Evolutionary conservation across 495 filamentous ascomycete species (phyloP).

Genomic region (Podospora anserina): DNA sequence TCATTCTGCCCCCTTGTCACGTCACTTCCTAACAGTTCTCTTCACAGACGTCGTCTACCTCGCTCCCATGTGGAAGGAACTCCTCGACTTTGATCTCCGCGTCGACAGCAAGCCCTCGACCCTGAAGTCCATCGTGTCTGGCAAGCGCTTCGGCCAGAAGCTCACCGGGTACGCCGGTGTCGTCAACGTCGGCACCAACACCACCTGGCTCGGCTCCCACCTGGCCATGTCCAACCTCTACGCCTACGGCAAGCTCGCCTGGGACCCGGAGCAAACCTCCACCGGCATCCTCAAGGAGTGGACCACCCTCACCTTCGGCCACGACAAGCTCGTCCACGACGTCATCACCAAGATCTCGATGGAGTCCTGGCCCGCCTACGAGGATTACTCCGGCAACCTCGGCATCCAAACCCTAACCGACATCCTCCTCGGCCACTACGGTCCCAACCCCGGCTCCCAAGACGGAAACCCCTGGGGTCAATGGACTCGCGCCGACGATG

Average conservation of each 20-base stretch:
- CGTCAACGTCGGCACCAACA: conserved; percentile 65
- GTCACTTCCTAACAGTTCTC: too few species aligned
- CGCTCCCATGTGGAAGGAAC: conserved; percentile 62
- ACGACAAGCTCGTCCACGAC: conserved; percentile 51
- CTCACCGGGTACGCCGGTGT: conserved; percentile 64
- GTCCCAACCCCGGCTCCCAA: conserved; percentile 62
- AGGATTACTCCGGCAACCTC: conserved; percentile 68
- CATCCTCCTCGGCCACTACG: conserved; percentile 64
- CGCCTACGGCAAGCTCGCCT: conserved; percentile 64
- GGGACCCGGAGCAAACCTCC: conserved; percentile 52
- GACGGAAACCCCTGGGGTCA: conserved; percentile 70
- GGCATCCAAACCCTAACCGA: conserved; percentile 69
- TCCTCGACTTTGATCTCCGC: conserved; percentile 64
- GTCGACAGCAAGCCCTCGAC: conserved; percentile 52
- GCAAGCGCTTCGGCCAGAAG: conserved; percentile 55
- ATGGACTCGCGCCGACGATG: conserved; percentile 63
- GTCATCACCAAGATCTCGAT: conserved; percentile 63
- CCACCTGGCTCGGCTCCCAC: conserved; percentile 66
- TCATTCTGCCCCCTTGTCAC: too few species aligned
- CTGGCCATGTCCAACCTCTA: conserved; percentile 71
- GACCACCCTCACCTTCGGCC: conserved; percentile 62
- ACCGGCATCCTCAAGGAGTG: conserved; percentile 58
- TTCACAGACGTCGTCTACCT: conserved; percentile 57
- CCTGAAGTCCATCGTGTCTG: conserved; percentile 56
- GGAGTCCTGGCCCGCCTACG: conserved; percentile 67